Base-by-base conservation (phyloP, 164 flowering plant species). In the Berberis vulgaris region DNA sequence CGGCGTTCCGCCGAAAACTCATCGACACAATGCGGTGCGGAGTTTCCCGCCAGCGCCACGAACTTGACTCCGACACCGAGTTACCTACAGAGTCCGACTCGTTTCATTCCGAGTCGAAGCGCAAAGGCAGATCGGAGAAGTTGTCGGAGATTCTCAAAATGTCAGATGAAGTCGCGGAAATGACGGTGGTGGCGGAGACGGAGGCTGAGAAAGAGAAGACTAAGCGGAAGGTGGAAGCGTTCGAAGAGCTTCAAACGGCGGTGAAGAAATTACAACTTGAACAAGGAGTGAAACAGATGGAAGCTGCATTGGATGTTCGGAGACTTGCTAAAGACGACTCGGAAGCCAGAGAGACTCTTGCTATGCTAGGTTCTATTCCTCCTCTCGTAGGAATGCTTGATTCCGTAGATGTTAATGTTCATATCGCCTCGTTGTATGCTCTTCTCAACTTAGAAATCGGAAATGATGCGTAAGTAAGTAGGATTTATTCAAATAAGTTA, bases 291-390 rank as follows among this genome's bases (percentile, higher is more conserved):
- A 58, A 59, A 39, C 26, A 26, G 26, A 76, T 65, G 59, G 84
- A 75, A 11, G 83, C 67, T n/a, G 81, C 67, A 65, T 61, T 53
- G 72, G 72, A 68, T 10, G 90, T 90, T 60, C 80, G 97, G 72
- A 65, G 76, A 79, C 72, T 84, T 2, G 82, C 94, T 10, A 90
- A 85, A 77, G 97, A 86, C 5, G 84, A 86, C 63, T 47, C 80
- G 1, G 82, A 73, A 46, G 90, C 87, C 0, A 79, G 98, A 67
- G 72, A 63, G 13, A 84, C 90, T 41, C 77, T 93, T 0, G 89
- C 96, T 0, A 80, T 90, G 90, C 84, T 90, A 10, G 98, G 98
- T 38, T 86, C 85, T 8, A 93, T 93, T 63, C 98, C 98, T 8
- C 86, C 96, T 42, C 77, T 93, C 0, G 86, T 90, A 8, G 84